Base-by-base conservation (phyloP, 345 rosid genomes). In the Hibiscus mutabilis region DNA sequence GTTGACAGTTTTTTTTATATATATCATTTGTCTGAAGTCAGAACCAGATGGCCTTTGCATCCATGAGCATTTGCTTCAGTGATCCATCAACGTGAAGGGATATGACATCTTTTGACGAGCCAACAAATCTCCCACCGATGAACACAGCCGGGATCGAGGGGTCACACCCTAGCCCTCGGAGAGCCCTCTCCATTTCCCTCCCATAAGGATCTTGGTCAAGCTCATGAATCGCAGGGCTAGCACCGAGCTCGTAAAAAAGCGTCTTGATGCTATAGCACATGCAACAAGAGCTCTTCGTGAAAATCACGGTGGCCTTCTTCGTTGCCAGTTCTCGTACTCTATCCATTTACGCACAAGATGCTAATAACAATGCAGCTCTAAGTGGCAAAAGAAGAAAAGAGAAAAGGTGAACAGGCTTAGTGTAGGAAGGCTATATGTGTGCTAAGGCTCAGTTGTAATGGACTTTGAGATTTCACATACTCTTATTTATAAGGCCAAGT, bases 261-360 rank as follows among this genome's bases (percentile, higher is more conserved):
- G 87, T 81, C 87, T 87, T 92, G 85, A 95, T 89, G 88, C 98
- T 92, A 60, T 92, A 93, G 80, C 98, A 89, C 98, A 92, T 92
- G 82, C 89, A 95, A 67, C 99, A 95, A 35, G 99, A 85, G 75
- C 99, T 95, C 88, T 88, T 95, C 56, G 97, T 92, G 89, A 95
- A 95, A 74, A 95, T 95, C 82, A 92, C 99, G 0, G 96, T 94
- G 11, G 99, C 99, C 78, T 88, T 95, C 81, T 84, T 88, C 7
- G 96, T 84, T 33, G 98, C 87, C 76, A 95, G 81, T 14, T 95
- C 93, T 83, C 87, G 87, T 42, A 95, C 80, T 66, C 77, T 87
- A 21, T 95, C 99, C 95, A 92, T 92, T 92, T n/a, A 31, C 25
- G 6, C 6, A 53, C 53, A 9, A 49, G 18, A 49, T 4, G 35